These are phyloP conservation scores for Trichoderma asperelloides DNA, from an alignment of 495 filamentous ascomycete genomes.

Conservation along the genomic window DNA sequence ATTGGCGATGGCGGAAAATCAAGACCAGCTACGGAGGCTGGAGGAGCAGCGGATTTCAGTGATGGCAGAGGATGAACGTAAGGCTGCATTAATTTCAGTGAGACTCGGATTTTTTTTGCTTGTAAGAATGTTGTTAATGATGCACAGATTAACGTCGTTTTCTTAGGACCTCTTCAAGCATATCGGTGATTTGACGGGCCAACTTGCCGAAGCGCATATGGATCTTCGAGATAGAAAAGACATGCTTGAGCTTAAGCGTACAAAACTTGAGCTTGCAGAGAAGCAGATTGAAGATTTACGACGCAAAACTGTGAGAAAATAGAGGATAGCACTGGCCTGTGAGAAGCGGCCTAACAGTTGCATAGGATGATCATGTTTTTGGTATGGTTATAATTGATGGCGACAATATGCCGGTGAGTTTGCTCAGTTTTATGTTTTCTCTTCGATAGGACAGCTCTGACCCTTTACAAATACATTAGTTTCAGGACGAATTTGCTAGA, in stretches of 20 bases:
- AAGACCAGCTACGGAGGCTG: background rate
- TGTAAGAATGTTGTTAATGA: background rate
- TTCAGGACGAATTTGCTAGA: conserved; percentile 3
- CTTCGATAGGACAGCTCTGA: background rate
- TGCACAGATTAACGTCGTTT: background rate
- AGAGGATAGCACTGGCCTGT: background rate
- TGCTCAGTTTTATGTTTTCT: background rate
- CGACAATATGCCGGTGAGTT: conserved; percentile 9
- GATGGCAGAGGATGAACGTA: conserved; percentile 3
- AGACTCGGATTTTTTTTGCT: background rate
- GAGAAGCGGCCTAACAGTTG: background rate
- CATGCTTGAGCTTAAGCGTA: conserved; percentile 2
- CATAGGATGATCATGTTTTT: conserved; percentile 4
- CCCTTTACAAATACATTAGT: background rate
- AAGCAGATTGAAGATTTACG: conserved; percentile 7
- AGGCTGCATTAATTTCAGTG: background rate
- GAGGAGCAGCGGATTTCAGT: background rate
- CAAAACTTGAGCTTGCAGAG: background rate
- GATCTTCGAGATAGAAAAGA: conserved; percentile 11
- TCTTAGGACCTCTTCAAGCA: conserved; percentile 4
- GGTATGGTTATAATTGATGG: conserved; percentile 10
- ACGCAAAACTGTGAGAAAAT: background rate
- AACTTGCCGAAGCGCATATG: conserved; percentile 6
- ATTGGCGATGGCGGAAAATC: background rate
- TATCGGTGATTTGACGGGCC: conserved; percentile 1